Percentiles rank a stretch among this genome's conserved stretches.
Evolutionary conservation across 495 filamentous ascomycete genomes (phyloP).

Genomic region (Lineolata rhizophorae): DNA sequence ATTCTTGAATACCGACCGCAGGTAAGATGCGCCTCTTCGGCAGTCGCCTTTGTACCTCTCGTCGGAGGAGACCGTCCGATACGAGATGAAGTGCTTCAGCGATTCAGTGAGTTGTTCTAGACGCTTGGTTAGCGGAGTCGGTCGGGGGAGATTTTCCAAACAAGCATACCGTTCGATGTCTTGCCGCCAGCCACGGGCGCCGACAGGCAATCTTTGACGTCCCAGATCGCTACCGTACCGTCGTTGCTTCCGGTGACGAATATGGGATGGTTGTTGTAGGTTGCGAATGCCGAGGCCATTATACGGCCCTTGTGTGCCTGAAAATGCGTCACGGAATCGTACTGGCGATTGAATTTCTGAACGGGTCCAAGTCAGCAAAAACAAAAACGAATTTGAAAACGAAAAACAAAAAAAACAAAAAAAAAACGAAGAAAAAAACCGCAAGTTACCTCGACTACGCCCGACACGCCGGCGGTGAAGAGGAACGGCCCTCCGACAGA

Average conservation of each 20-base stretch:
- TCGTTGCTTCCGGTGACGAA: constrained; percentile 95
- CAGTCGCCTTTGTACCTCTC: constrained; percentile 73
- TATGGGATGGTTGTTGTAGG: constrained; percentile 40
- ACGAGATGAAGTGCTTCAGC: constrained; percentile 67
- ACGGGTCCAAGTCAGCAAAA: no score
- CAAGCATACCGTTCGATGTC: no score
- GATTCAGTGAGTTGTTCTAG: constrained; percentile 61
- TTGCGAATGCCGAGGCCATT: constrained; percentile 61
- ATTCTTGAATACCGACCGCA: constrained; percentile 72
- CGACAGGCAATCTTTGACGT: constrained; percentile 41
- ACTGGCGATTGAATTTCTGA: constrained; percentile 68
- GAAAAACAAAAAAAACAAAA: no score
- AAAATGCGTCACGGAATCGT: constrained; percentile 66
- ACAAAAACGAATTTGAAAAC: no score
- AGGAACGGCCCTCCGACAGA: constrained; percentile 63
- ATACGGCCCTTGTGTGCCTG: constrained; percentile 70
- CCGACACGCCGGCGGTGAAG: constrained; percentile 64
- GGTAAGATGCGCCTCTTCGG: constrained; percentile 72
- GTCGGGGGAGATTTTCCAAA: no score
- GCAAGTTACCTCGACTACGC: constrained; percentile 46
- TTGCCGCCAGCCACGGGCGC: no score
- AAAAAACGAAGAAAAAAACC: no score
- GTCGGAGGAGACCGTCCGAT: constrained; percentile 72
- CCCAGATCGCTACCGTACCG: constrained; percentile 71
- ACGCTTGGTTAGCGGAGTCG: no score